Evolutionary conservation across 148 eudicot species (phyloP).

Genomic region (Amaranthus hypochondriacus): DNA sequence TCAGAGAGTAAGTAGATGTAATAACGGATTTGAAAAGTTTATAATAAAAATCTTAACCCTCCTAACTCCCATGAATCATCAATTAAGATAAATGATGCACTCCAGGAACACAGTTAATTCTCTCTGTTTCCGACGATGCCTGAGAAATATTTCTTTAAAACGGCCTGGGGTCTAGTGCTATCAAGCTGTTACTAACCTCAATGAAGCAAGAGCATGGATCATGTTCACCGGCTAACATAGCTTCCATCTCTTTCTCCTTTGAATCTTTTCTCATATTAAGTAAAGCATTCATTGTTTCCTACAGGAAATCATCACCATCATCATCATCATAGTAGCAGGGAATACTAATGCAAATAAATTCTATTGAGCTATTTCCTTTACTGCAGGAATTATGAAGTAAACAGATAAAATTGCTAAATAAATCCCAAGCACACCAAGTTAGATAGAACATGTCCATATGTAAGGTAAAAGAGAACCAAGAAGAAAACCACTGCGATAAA

Average conservation of each 20-base stretch:
- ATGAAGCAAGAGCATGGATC: slow-evolving; percentile 92
- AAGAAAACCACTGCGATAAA: background rate
- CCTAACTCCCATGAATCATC: background rate
- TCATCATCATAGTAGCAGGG: background rate
- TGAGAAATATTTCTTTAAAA: background rate
- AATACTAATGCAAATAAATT: background rate
- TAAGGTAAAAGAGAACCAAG: background rate
- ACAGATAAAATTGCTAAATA: background rate
- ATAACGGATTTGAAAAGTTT: background rate
- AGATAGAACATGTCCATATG: background rate
- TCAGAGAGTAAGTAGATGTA: background rate
- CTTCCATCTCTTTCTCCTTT: slow-evolving; percentile 90
- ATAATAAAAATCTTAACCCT: background rate
- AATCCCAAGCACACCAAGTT: background rate
- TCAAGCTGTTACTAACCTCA: slow-evolving; percentile 46
- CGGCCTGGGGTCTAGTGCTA: background rate
- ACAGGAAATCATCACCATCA: slow-evolving; percentile 9
- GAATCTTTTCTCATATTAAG: slow-evolving; percentile 61
- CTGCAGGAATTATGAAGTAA: background rate
- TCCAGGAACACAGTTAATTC: too few relatives aligned
- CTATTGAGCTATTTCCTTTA: too few relatives aligned
- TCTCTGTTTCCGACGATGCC: background rate
- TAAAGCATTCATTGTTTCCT: slow-evolving; percentile 83
- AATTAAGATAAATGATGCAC: background rate
- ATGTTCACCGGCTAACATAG: slow-evolving; percentile 81